Base-by-base conservation (phyloP, 306 rosid genomes). In the Biancaea sappan region DNA sequence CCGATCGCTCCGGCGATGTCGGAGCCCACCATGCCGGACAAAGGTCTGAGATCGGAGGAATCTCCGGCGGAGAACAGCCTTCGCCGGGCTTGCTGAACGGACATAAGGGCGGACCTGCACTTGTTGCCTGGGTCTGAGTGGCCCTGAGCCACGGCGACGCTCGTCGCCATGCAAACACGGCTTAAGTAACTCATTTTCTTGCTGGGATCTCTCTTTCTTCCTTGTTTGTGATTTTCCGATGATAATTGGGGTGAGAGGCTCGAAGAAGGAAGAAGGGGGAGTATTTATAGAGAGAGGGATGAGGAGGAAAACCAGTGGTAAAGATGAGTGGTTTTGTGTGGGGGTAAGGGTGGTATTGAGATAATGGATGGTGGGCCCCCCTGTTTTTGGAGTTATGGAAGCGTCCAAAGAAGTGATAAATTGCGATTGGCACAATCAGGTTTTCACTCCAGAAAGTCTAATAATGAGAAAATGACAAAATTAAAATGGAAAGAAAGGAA, bases 151-250 rank as follows among this genome's bases (percentile, higher is more conserved):
- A 71, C 84, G 1, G 82, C 86, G 56, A 78, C 87, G 65, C 85
- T 87, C 19, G 86, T 76, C 21, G 88, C 88, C 87, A 87, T 80
- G 78, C 87, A 83, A 3, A 84, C 43, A 38, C 87, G 52, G 71
- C 63, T 73, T 18, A 83, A 57, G 50, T 81, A 81, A 75, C 82
- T 81, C 95, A 87, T 89, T 16, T 47, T 0, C 2, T 1, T 69
- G n/a, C 12, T 3, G 1, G 8, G 14, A 14, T 34, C 7, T 13
- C 2, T 0, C 0, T 24, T 14, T 3, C 3, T 3, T 26, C 4
- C 29, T 28, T 26, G 1, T 13, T 51, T 51, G 7, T 0, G 28
- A 8, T 16, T 19, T 12, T 14, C 43, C 22, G 57, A 44, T 10
- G 14, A 35, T 1, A 25, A 1, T 12, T 32, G 1, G 61, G n/a